phyloP scores from a whole-genome alignment of 768 basidiomycete species.

The Myochromella boudieri region DNA sequence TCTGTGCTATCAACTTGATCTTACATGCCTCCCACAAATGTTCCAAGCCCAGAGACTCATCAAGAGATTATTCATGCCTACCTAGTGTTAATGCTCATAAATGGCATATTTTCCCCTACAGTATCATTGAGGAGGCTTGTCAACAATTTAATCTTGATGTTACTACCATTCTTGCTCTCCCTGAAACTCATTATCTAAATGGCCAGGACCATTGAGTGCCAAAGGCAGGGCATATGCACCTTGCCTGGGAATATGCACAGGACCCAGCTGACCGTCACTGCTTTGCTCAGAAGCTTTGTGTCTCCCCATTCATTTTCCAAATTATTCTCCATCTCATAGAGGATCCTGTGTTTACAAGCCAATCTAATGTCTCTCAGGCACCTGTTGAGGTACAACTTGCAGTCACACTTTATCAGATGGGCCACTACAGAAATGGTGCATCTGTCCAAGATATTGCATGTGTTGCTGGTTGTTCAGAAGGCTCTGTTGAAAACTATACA shows the following conservation, averaged over 20 bases:
- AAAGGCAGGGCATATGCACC: constrained; percentile 10
- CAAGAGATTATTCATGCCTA: constrained; percentile 9
- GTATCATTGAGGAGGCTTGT: constrained; percentile 14
- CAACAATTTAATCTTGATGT: constrained; percentile 14
- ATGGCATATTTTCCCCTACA: constrained; percentile 1
- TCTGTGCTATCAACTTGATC: too few relatives aligned
- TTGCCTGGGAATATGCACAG: constrained; percentile 12
- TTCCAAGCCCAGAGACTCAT: constrained; percentile 2
- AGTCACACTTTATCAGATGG: constrained; percentile 22
- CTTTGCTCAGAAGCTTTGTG: constrained; percentile 14
- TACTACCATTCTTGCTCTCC: constrained; percentile 5
- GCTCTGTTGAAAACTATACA: constrained; percentile 16
- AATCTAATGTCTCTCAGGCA: constrained; percentile 19
- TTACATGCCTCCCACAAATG: background rate
- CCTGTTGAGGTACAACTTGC: constrained; percentile 24
- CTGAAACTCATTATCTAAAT: constrained; percentile 16
- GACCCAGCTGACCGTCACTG: constrained; percentile 5
- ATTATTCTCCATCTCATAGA: constrained; percentile 27
- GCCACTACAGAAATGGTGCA: constrained; percentile 23
- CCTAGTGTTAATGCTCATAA: constrained; percentile 8
- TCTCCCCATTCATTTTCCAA: constrained; percentile 26
- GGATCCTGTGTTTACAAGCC: constrained; percentile 21
- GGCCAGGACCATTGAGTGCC: constrained; percentile 9
- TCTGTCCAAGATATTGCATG: constrained; percentile 20
- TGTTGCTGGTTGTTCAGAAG: constrained; percentile 18